Evolutionary conservation across 768 basidiomycete genomes (phyloP).

Genomic region (Mycena crocata): DNA sequence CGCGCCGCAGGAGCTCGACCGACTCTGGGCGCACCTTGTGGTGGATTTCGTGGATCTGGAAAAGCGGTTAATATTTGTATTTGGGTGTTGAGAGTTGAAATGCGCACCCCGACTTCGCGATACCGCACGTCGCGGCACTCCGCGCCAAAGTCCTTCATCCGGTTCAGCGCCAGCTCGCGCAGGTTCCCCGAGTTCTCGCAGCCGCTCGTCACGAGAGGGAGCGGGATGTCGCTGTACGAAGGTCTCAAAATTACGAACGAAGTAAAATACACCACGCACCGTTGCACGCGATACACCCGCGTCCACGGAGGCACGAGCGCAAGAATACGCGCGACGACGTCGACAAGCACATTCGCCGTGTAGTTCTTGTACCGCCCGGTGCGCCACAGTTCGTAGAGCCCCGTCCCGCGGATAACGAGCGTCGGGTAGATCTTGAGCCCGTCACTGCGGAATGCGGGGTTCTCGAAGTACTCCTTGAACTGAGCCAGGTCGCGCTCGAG

Average conservation of each 20-base stretch:
- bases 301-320: conserved; percentile 99
- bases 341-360: conserved; percentile 97
- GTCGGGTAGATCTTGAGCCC: conserved; percentile 99
- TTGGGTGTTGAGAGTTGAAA: background rate
- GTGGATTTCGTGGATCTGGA: conserved; percentile 97
- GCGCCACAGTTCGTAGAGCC: conserved; percentile 94
- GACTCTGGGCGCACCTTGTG: conserved; percentile 96
- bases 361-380: conserved; percentile 99
- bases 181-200: conserved; percentile 98
- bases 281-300: conserved; percentile 95
- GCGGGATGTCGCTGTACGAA: conserved; percentile 86
- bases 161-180: conserved; percentile 93
- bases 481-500: conserved; percentile 97
- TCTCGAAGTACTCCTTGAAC: conserved; percentile 99
- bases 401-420: conserved; percentile 96
- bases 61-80: conserved; percentile 20
- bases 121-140: conserved; percentile 98
- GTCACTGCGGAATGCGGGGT: conserved; percentile 96
- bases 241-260: background rate
- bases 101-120: conserved; percentile 94
- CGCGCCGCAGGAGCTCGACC: conserved; percentile 93
- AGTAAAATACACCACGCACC: conserved; percentile 57
- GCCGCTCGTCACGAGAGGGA: conserved; percentile 95
- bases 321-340: conserved; percentile 95
- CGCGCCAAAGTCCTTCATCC: conserved; percentile 99